Conservation (phyloP, 1,284 basidiomycete genomes). For the Apiotrichum gamsii region DNA sequence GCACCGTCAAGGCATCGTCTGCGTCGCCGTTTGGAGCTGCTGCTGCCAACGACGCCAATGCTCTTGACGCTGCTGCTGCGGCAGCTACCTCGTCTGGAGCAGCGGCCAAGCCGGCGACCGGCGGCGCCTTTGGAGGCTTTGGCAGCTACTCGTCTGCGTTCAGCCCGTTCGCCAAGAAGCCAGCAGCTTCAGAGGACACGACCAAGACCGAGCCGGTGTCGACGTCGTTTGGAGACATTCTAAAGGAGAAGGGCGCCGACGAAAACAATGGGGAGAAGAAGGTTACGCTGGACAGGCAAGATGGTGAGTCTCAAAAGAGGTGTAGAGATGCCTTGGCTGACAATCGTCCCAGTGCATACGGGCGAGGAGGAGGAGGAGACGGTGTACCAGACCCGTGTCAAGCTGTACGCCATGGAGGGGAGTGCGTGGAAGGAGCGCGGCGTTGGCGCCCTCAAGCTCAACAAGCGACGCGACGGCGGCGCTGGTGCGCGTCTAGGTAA, state of each 20-base stretch:
- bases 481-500: slow-evolving; percentile 67
- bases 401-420: slow-evolving; percentile 66
- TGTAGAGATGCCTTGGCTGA: slow-evolving; percentile 1
- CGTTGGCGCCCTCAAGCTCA: slow-evolving; percentile 72
- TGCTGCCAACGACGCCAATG: slow-evolving; percentile 36
- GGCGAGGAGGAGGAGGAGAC: slow-evolving; percentile 91
- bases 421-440: slow-evolving; percentile 80
- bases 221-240: slow-evolving; percentile 36
- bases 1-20: slow-evolving; percentile 47
- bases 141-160: slow-evolving; percentile 34
- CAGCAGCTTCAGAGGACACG: slow-evolving; percentile 9
- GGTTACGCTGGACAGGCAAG: slow-evolving; percentile 57
- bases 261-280: slow-evolving; percentile 50
- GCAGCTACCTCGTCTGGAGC: slow-evolving; percentile 3
- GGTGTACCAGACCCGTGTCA: slow-evolving; percentile 74
- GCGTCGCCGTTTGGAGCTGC: slow-evolving; percentile 23
- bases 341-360: slow-evolving; percentile 61
- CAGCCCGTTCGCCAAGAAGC: slow-evolving; percentile 34
- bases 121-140: slow-evolving; percentile 27
- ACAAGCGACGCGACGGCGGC: slow-evolving; percentile 63
- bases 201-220: background rate
- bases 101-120: slow-evolving; percentile 12
- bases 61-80: slow-evolving; percentile 10
- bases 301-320: slow-evolving; percentile 53
- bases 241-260: slow-evolving; percentile 27